phyloP scores from a whole-genome alignment of 768 basidiomycete genomes.

The Psilocybe cyanescens region DNA sequence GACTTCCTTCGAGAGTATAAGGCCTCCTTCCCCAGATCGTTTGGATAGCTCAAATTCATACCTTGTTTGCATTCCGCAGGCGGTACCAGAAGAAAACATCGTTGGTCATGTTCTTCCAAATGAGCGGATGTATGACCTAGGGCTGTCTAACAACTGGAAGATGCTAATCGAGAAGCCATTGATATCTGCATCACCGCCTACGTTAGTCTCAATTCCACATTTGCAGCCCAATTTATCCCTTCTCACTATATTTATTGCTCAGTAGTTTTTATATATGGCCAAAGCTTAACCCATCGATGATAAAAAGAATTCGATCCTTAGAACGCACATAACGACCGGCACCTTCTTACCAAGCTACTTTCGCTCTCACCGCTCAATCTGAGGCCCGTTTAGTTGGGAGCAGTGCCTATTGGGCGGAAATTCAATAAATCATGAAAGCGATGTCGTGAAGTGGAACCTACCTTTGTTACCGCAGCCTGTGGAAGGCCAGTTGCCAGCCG shows the following conservation, averaged over 20 bases:
- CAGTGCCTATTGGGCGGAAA: conserved; percentile 17
- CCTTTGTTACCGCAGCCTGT: conserved; percentile 59
- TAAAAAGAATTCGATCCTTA: conserved; percentile 28
- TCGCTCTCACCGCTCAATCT: background rate
- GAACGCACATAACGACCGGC: background rate
- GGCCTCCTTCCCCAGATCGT: conserved; percentile 1
- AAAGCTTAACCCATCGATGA: conserved; percentile 36
- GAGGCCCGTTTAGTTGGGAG: conserved; percentile 12
- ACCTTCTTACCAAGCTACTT: background rate
- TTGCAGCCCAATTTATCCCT: background rate
- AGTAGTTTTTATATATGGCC: conserved; percentile 35
- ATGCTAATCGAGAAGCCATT: conserved; percentile 24
- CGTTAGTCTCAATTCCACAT: background rate
- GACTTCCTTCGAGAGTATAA: conserved; percentile 37
- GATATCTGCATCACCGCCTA: conserved; percentile 13
- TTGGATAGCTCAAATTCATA: background rate
- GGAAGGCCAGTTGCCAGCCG: conserved; percentile 53
- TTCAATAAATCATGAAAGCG: background rate
- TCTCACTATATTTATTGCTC: conserved; percentile 1
- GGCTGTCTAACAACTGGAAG: conserved; percentile 32
- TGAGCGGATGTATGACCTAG: conserved; percentile 44
- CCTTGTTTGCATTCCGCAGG: conserved; percentile 30
- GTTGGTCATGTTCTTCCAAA: conserved; percentile 21
- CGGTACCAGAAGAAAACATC: conserved; percentile 7
- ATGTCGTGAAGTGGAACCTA: conserved; percentile 19